Evolutionary conservation across 441 rosid species (phyloP).

Genomic region (Breynia disticha): DNA sequence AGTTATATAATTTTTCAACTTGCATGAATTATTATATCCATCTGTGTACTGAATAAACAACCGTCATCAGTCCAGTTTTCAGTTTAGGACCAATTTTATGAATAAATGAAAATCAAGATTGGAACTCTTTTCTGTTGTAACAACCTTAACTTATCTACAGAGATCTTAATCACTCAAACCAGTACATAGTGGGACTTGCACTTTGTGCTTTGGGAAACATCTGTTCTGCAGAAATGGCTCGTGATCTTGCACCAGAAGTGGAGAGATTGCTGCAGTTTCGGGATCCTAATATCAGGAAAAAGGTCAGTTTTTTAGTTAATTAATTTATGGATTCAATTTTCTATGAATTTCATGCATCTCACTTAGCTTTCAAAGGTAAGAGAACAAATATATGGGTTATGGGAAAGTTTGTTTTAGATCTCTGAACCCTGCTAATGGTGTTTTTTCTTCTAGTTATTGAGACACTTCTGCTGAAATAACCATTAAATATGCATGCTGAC

Average conservation of each 20-base stretch:
- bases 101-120: neutral
- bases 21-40: too few relatives aligned
- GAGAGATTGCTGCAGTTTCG: conserved; percentile 95
- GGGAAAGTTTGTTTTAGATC: too few relatives aligned
- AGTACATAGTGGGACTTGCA: conserved; percentile 96
- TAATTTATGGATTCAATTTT: neutral
- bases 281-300: conserved; percentile 96
- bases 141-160: conserved; percentile 64
- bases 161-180: conserved; percentile 97
- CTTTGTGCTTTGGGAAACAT: conserved; percentile 98
- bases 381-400: too few relatives aligned
- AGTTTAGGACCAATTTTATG: too few relatives aligned
- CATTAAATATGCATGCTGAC: too few relatives aligned
- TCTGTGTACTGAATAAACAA: too few relatives aligned
- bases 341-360: neutral
- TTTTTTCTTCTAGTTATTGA: too few relatives aligned
- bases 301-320: conserved; percentile 36
- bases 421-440: too few relatives aligned
- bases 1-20: neutral
- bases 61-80: too few relatives aligned
- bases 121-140: neutral
- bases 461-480: too few relatives aligned
- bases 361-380: neutral
- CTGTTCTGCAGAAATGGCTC: conserved; percentile 99
- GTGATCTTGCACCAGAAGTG: conserved; percentile 99